Evolutionary conservation across 805 yeast genomes (phyloP), one percentile per base, ranked within the genome.

Genomic region (Candida sonorensis): DNA sequence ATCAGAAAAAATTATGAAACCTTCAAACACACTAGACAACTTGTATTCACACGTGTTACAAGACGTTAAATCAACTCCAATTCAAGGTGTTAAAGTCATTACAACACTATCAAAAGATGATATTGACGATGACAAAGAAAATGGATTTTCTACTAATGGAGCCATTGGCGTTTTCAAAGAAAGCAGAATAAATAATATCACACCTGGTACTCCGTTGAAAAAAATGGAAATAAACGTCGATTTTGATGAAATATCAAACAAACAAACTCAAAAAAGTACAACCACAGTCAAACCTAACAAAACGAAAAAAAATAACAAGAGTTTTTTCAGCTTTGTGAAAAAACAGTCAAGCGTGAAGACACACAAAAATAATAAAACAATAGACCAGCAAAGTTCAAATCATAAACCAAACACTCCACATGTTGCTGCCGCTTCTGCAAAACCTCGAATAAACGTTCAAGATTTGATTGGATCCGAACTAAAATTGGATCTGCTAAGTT

Each of bases 201-300:
- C 75, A 6, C 86, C 88, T 3, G 73, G 78, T 3, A 79, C 87
- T 1, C 88, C 85, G 0, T 75, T 74, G 7, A 78, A 71, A 48
- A 77, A 72, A 40, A 68, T 77, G 67, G 78, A 72, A 22, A 41
- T 65, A 25, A 52, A 5, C 6, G n/a, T 23, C 6, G 8, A 18
- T 18, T 18, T 18, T 18, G 9, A 18, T 18, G 20, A 18, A 18
- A 18, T 18, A 7, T 7, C 6, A 7, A 18, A 18, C 8, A 18
- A 7, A 7, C 8, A 27, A 29, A 24, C 13, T 13, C 12, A 23
- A 13, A 25, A 18, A 34, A 23, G 26, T 13, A 17, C 32, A 23
- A 33, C n/a, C n/a, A n/a, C n/a, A n/a, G n/a, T n/a, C n/a, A n/a
- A n/a, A n/a, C n/a, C n/a, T n/a, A n/a, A n/a, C n/a, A n/a, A n/a